A percentile compares a stretch with the other conserved stretches of the same genome.
These are phyloP conservation scores for Aspergillus luchuensis DNA, from an alignment of 2,329 filamentous ascomycete species.

Conservation along the genomic window DNA sequence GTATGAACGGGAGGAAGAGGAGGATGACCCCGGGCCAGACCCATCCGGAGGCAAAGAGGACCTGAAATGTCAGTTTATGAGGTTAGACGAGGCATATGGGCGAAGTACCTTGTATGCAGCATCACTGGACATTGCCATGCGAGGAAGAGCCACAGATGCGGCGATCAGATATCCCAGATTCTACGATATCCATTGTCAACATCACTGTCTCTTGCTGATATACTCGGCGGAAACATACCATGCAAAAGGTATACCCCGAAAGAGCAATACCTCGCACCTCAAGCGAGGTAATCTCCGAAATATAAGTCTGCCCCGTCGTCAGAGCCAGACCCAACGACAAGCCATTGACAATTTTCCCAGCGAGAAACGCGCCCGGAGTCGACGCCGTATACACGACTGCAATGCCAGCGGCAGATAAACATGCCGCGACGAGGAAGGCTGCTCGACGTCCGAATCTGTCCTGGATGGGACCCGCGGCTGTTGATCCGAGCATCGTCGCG, in stretches of 20 bases:
- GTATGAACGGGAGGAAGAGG: neutral
- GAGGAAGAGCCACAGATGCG: neutral
- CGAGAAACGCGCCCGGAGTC: conserved; percentile 1
- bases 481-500: conserved; percentile 3
- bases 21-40: conserved; percentile 5
- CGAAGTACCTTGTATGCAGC: conserved; percentile 3
- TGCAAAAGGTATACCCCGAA: conserved; percentile 5
- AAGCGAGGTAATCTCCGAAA: neutral
- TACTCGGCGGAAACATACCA: neutral
- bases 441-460: conserved; percentile 1
- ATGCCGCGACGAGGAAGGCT: neutral
- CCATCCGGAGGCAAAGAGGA: conserved; percentile 9
- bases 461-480: neutral
- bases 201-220: too few species aligned
- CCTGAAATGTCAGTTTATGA: neutral
- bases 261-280: neutral
- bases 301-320: conserved; percentile 1
- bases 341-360: conserved; percentile 3
- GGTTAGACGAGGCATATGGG: too few species aligned
- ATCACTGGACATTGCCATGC: neutral
- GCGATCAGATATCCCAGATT: conserved; percentile 7
- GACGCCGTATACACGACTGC: conserved; percentile 2
- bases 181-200: neutral
- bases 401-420: neutral
- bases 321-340: neutral